Evolutionary conservation across 305 asterid genomes (phyloP).

Genomic region (Plantago coronopus): DNA sequence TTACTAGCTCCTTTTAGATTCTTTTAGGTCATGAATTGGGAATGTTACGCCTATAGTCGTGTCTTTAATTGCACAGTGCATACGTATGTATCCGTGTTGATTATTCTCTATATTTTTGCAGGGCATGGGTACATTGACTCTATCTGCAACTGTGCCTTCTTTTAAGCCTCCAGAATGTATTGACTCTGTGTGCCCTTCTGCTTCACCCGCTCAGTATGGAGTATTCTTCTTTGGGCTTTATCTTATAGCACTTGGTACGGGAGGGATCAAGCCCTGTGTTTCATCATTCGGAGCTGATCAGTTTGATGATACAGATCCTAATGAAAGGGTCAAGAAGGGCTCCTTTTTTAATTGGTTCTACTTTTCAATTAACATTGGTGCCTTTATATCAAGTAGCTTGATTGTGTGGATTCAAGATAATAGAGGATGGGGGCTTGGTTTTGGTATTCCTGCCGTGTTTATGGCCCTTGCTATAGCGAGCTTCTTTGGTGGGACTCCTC

Average conservation of each 20-base stretch:
- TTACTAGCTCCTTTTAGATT: too few relatives aligned
- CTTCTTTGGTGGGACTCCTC: constrained; percentile 76
- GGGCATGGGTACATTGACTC: constrained; percentile 91
- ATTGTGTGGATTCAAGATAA: constrained; percentile 97
- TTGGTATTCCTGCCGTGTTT: constrained; percentile 77
- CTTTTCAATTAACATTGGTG: constrained; percentile 85
- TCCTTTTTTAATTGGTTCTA: constrained; percentile 97
- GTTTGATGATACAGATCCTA: constrained; percentile 85
- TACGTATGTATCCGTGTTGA: constrained; percentile 18
- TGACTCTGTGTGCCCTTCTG: constrained; percentile 76
- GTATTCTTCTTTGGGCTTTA: constrained; percentile 72
- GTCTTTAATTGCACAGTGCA: constrained; percentile 2
- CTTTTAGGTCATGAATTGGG: not conserved
- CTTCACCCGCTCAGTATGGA: constrained; percentile 71
- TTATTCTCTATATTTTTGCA: constrained; percentile 27
- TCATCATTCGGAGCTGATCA: constrained; percentile 98
- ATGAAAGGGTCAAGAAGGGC: constrained; percentile 85
- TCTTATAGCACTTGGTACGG: constrained; percentile 89
- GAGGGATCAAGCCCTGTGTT: constrained; percentile 97
- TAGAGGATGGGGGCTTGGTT: constrained; percentile 95
- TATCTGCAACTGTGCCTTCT: constrained; percentile 75
- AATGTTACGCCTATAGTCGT: not conserved
- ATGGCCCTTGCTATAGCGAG: constrained; percentile 82
- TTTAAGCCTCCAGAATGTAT: constrained; percentile 76
- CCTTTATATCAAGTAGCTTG: constrained; percentile 72